Evolutionary conservation across 1,284 basidiomycete genomes (phyloP), one percentile per base, ranked within the genome.

Genomic region (Cutaneotrichosporon mucoides): DNA sequence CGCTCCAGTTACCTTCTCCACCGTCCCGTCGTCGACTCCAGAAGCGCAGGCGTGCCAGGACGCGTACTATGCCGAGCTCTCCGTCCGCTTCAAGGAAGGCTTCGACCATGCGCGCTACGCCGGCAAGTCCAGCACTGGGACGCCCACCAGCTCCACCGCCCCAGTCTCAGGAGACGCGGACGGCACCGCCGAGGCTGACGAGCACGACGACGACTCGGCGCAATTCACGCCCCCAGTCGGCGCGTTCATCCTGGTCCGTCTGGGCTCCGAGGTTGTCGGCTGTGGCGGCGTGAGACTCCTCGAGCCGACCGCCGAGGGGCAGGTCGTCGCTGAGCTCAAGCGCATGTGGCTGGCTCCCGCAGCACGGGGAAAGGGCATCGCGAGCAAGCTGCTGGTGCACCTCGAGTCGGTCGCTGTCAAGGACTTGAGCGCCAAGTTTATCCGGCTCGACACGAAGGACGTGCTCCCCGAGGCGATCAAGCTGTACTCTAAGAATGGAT

Each of bases 371-470:
- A 33, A 33, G 10, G 33, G 46, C 34, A 33, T 48, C 7, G 46
- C 46, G 5, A 48, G 33, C 13, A 24, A 33, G 6, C 46, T 48
- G 4, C 34, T 48, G 11, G 46, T 9, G 10, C 34, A 48, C 33
- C 34, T 48, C 12, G 46, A 48, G 33, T 13, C 11, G 11, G 33
- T 34, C 24, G 33, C 24, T 13, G 34, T 36, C 46, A 8, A 40
- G 12, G 46, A 11, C 6, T 33, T 48, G 8, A 33, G 34, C 13
- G 46, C 46, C 4, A 33, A 36, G 4, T 35, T 33, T 5, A 34
- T 48, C 34, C 46, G 46, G 10, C 46, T 48, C 34, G 46, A 48
- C 33, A 48, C 46, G 24, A 48, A 48, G 34, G 46, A 48, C 46
- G 46, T 48, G 3, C 46, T 48, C 46, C 10, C 9, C 13, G 46